Conservation (phyloP, 2,329 filamentous ascomycete genomes). For the Zymoseptoria tritici region DNA sequence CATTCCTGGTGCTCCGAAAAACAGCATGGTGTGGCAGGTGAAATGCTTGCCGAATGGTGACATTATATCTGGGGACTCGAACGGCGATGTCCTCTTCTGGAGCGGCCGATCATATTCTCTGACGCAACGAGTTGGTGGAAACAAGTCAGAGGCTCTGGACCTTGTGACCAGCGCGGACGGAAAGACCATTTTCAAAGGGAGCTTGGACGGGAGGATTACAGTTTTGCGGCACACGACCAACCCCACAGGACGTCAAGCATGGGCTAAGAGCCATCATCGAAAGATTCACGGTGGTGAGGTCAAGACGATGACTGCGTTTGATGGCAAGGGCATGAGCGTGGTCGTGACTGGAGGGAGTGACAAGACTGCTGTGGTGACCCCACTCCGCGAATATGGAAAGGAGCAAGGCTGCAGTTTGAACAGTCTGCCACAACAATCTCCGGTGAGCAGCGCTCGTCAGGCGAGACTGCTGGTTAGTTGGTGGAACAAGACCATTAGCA, state of each 20-base stretch:
- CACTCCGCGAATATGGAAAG: conserved; percentile 65
- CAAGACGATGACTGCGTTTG: conserved; percentile 86
- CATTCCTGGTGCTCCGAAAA: conserved; percentile 66
- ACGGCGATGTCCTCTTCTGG: conserved; percentile 88
- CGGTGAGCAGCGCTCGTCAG: conserved; percentile 63
- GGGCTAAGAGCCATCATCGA: conserved; percentile 79
- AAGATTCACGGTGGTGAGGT: conserved; percentile 91
- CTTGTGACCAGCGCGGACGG: conserved; percentile 77
- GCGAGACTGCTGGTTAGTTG: conserved; percentile 77
- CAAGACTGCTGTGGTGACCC: conserved; percentile 72
- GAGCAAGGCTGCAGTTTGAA: conserved; percentile 78
- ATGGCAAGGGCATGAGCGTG: conserved; percentile 70
- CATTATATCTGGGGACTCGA: conserved; percentile 91
- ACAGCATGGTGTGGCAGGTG: conserved; percentile 88
- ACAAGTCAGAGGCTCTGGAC: conserved; percentile 84
- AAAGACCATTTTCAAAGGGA: conserved; percentile 74
- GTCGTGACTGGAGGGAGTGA: conserved; percentile 87
- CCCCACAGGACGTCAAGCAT: conserved; percentile 49
- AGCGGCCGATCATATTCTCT: conserved; percentile 88
- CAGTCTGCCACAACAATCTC: conserved; percentile 72
- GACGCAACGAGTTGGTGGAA: conserved; percentile 74
- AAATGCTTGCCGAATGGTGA: conserved; percentile 81
- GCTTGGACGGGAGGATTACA: conserved; percentile 83
- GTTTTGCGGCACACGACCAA: conserved; percentile 62
- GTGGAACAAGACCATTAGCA: conserved; percentile 81